Evolutionary conservation across 1,284 basidiomycete species (phyloP).

Genomic region (Abortiporus biennis): DNA sequence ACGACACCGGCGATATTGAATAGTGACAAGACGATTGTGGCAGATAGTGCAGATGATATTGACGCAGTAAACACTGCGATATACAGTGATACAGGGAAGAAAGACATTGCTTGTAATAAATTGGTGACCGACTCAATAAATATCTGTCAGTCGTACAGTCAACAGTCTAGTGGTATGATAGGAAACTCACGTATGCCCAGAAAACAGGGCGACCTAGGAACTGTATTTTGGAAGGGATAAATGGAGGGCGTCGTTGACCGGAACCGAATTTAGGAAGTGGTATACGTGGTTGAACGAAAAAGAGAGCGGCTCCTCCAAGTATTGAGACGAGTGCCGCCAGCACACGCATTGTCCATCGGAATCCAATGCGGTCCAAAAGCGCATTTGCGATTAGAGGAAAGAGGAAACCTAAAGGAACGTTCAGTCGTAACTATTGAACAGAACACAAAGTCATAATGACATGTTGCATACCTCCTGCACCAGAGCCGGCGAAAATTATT

Average conservation of each 20-base stretch:
- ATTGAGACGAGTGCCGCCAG: slow-evolving; percentile 18
- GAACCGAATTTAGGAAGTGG: slow-evolving; percentile 15
- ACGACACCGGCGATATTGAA: slow-evolving; percentile 23
- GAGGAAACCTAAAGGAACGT: slow-evolving; percentile 14
- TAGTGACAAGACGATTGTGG: slow-evolving; percentile 19
- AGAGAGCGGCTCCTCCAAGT: slow-evolving; percentile 16
- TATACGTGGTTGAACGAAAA: slow-evolving; percentile 19
- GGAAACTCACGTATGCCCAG: slow-evolving; percentile 17
- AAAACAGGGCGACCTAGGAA: slow-evolving; percentile 20
- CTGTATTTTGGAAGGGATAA: slow-evolving; percentile 19
- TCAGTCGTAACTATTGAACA: no score
- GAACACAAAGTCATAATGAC: no score
- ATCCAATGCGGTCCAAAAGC: slow-evolving; percentile 17
- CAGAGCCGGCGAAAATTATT: slow-evolving; percentile 23
- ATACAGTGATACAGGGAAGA: slow-evolving; percentile 25
- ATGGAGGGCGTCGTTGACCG: slow-evolving; percentile 14
- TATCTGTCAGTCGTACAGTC: background rate
- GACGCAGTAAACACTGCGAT: no score
- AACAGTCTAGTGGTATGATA: background rate
- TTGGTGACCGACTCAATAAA: slow-evolving; percentile 14
- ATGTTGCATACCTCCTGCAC: slow-evolving; percentile 19
- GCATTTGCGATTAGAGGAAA: slow-evolving; percentile 21
- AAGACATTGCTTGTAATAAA: slow-evolving; percentile 21
- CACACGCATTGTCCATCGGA: slow-evolving; percentile 21
- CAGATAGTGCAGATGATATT: slow-evolving; percentile 19